Base-by-base conservation (phyloP, 75 land plant genomes). In the Azolla pinnata region DNA sequence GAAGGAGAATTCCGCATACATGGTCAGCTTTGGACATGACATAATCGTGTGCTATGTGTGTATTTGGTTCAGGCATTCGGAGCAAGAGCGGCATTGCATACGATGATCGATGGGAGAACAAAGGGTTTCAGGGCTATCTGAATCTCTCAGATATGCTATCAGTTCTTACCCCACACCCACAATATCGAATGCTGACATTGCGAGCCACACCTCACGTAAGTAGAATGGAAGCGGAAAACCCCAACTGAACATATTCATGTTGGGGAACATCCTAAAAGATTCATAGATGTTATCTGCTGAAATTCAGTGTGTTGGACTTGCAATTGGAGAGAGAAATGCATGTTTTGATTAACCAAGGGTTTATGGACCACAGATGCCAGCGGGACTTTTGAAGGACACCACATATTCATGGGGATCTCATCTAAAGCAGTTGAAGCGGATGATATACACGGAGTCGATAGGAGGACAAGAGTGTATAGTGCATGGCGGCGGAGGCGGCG, bases 121-220 rank as follows among this genome's bases (percentile, higher is more conserved):
- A n/a, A n/a, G n/a, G n/a, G n/a, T n/a, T n/a, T n/a, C n/a, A n/a
- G n/a, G n/a, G n/a, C n/a, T 26, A 65, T 24, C 63, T 58, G 52
- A 38, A 60, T 30, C 57, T 73, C 40, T 67, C 75, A 3, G 75
- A 73, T 54, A 54, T 73, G 64, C 40, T 65, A 23, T 58, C 68
- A 1, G 44, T 27, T 31, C 44, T 73, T 45, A 67, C 70, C 55
- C 64, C 70, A 24, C 70, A 73, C 59, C 75, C 75, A 51, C 62
- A 44, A 8, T 73, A 73, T 45, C 75, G 75, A n/a, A 54, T 73
- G 63, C 44, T 73, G 33, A 33, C 64, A 31, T 18, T 73, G 40
- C 31, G 60, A 26, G 56, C 61, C 52, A 67, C 75, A 35, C 75
- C 75, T 27, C 69, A 73, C 70, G 75, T 61, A 48, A n/a, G n/a